Evolutionary conservation across 306 rosid species (phyloP), one percentile per base, ranked within the genome.

Genomic region (Vachellia pachyceras): DNA sequence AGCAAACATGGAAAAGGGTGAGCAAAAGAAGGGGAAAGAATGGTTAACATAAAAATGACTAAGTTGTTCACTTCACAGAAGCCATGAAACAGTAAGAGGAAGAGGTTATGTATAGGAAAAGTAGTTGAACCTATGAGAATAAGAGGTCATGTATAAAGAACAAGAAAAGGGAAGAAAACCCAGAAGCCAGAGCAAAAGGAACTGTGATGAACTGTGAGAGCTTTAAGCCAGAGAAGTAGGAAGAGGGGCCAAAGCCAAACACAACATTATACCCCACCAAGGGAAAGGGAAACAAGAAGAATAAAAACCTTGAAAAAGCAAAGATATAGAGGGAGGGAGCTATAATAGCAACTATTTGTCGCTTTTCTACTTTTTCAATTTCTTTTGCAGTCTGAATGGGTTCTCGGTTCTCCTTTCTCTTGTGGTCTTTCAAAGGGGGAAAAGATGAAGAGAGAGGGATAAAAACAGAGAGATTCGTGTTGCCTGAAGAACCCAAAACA

Each of bases 381-480:
- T 17, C 8, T 50, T 69, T 11, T 45, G 86, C 78, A 86, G 79
- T 86, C 82, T 79, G 71, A 68, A 84, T 72, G 57, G 57, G 20
- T 17, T 50, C 57, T 50, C 7, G 89, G 85, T 82, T 89, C 74
- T 76, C 81, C 49, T 35, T 15, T 15, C 69, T 35, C 44, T 9
- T 69, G 37, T 18, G 36, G 23, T 66, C 67, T 52, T 76, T 78
- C 73, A 70, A 66, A 85, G 66, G 41, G 44, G 61, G n/a, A 29
- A 17, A 42, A 45, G 72, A 46, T 17, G 41, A 36, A 70, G 69
- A 20, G 81, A 46, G 17, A 49, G 75, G 39, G 84, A 87, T 13
- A 33, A 58, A 76, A 73, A 63, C 54, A 77, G 80, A 80, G 92
- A 90, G 87, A 90, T 86, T 92, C 94, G 73, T 72, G 50, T 68